Evolutionary conservation across 2,329 filamentous ascomycete species (phyloP).

Genomic region (Colletotrichum sp.): DNA sequence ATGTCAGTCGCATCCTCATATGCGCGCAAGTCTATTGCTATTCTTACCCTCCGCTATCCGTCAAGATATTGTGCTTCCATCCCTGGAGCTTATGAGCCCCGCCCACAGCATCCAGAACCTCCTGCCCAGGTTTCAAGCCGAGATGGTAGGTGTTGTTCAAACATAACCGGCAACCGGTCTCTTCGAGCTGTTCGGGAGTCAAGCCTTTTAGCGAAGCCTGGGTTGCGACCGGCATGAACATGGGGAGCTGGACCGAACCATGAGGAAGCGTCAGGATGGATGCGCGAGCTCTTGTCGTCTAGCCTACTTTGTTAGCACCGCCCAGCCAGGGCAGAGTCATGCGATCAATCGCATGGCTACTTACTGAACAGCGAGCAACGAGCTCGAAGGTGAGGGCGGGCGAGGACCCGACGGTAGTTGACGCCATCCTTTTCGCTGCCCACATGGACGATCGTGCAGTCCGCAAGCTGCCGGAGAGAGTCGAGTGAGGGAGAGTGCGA

Average conservation of each 20-base stretch:
- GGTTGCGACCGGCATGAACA: conserved; percentile 99
- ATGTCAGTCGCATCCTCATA: conserved; percentile 3
- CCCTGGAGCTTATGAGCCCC: conserved; percentile 94
- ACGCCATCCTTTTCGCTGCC: conserved; percentile 47
- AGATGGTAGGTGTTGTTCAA: conserved; percentile 99
- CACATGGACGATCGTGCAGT: conserved; percentile 17
- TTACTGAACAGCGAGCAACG: conserved; percentile 79
- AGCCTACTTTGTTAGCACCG: conserved; percentile 4
- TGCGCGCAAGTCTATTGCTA: background rate
- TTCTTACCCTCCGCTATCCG: conserved; percentile 72
- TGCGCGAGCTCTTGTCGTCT: conserved; percentile 95
- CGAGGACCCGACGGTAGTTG: conserved; percentile 54
- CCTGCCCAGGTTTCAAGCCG: conserved; percentile 91
- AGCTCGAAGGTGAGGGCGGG: conserved; percentile 80
- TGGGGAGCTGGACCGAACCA: conserved; percentile 85
- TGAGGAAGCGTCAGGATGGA: conserved; percentile 88
- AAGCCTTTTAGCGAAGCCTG: conserved; percentile 95
- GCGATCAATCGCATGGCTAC: conserved; percentile 30
- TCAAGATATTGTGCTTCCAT: conserved; percentile 95
- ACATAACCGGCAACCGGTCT: conserved; percentile 87
- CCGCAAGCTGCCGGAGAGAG: background rate
- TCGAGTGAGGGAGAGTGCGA: background rate
- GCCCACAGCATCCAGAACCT: conserved; percentile 83
- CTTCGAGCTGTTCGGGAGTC: conserved; percentile 89
- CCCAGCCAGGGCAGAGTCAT: background rate